Base-by-base conservation (phyloP, 2,329 filamentous ascomycete genomes). In the Ascochyta rabiei region DNA sequence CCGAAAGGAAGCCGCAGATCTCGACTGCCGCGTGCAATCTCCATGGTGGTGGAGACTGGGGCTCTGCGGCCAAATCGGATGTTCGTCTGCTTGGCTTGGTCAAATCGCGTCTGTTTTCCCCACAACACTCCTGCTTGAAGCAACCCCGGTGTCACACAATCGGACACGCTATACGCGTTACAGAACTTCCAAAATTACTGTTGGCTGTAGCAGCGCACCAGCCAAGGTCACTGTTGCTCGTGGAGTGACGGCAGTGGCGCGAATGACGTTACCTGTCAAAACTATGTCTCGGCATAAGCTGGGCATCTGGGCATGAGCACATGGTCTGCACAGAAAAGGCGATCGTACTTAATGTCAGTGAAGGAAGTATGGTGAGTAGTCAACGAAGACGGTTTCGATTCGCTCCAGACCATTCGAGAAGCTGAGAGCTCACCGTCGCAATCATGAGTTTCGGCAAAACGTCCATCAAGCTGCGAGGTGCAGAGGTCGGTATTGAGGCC, bases 401-500 rank as follows among this genome's bases (percentile, higher is more conserved):
- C 23, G 34, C 52, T 34, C 8, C 43, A 37, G 37, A 42, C 23
- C 15, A 19, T 23, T 9, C 18, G 21, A 41, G 23, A 47, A 47
- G 52, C 41, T 28, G 37, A 21, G 42, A 34, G 41, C 52, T 46
- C 31, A 48, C 21, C 16, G 19, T 37, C 37, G 49, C 48, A 56
- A 64, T 38, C 53, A 70, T 70, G 66, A 62, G 64, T 62, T 48
- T 70, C 30, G 67, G 67, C 16, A 64, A 33, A 54, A 68, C 64
- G 40, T 66, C 68, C 39, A 53, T 72, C 46, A 63, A 61, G 39
- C 38, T 72, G 58, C 67, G 68, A 58, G 70, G 69, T 50, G 69
- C 70, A 18, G 67, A 68, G 24, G 69, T 66, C 38, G 69, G 70
- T 26, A 69, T 69, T 10, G 70, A 72, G 47, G 76, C 77, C 30